Base-by-base conservation (phyloP, 1,139 yeast genomes). In the Hyphopichia wangnamkhiaoensis region DNA sequence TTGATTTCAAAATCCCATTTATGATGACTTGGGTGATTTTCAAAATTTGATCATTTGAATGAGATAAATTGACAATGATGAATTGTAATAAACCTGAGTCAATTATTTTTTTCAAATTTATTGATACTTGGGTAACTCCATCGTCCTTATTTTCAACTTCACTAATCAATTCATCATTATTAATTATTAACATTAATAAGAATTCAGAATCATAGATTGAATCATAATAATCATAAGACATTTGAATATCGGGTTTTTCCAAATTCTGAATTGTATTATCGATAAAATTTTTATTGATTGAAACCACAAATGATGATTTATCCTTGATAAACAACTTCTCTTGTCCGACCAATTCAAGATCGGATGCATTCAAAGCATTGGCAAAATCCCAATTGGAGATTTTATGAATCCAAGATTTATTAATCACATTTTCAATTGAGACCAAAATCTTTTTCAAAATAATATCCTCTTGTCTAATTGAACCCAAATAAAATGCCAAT, bases 351-450 rank as follows among this genome's bases (percentile, higher is more conserved):
- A 71, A 49, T 8, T 74, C 80, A 16, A 65, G 46, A 17, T 76
- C 81, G 12, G 61, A 63, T 30, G 59, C 64, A 8, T 61, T 58
- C 33, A 66, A 49, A 17, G 66, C 70, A 33, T 69, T 71, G 21
- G 77, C 57, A 37, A 84, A 74, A 37, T 84, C 90, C 95, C 95
- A 88, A 31, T 74, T 67, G 33, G 72, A 65, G 9, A 86, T 80
- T 36, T 55, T 59, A 38, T 72, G 68, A 12, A 83, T 67, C 95
- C 95, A 87, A 7, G 76, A 68, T 38, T 43, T 52, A 13, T 72
- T 65, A 9, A 71, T 52, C 5, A 66, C 63, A 0, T 76, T 53
- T 58, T 91, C 98, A 29, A 88, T 66, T 9, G 59, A 57, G 38
- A 71, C 66, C 35, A 91, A 56, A 2, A 86, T 59, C 2, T 67